These are phyloP conservation scores for Mycena indigotica DNA, from an alignment of 768 basidiomycete species.

Conservation along the genomic window DNA sequence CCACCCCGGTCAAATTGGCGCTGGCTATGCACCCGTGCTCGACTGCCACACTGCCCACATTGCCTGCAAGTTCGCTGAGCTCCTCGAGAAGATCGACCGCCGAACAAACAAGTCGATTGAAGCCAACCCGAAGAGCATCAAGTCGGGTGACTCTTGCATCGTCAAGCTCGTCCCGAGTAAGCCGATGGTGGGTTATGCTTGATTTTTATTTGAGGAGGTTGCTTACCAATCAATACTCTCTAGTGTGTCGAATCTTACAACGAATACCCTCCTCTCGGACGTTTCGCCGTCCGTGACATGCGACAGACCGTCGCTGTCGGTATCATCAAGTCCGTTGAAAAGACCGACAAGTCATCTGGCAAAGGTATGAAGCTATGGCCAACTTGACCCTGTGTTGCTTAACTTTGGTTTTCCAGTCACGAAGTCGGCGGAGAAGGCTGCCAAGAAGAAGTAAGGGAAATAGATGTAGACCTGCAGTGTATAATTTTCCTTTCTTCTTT, in stretches of 20 bases:
- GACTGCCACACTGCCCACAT: conserved; percentile 99
- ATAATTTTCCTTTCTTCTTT: conserved; percentile 55
- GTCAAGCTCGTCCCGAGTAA: conserved; percentile 96
- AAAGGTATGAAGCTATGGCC: conserved; percentile 58
- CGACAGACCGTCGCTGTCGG: conserved; percentile 98
- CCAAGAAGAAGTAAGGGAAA: conserved; percentile 86
- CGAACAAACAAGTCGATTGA: conserved; percentile 95
- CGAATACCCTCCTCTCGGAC: conserved; percentile 98
- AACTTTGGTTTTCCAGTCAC: conserved; percentile 72
- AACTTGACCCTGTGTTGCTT: too few relatives aligned
- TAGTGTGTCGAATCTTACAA: conserved; percentile 86
- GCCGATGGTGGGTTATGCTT: conserved; percentile 66
- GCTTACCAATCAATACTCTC: conserved; percentile 36
- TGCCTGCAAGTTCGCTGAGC: conserved; percentile 98
- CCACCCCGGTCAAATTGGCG: conserved; percentile 99
- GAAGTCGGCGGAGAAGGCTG: conserved; percentile 94
- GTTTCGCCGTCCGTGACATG: conserved; percentile 99
- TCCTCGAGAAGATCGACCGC: conserved; percentile 99
- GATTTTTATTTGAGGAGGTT: not conserved
- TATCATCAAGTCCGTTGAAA: conserved; percentile 97
- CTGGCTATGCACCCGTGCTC: conserved; percentile 97
- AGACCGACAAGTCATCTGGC: conserved; percentile 86
- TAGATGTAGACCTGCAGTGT: conserved; percentile 73
- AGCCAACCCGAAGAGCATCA: conserved; percentile 92
- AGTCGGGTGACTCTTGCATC: conserved; percentile 99